A percentile compares a stretch with the other conserved stretches of the same genome.
phyloP scores from a whole-genome alignment of 2,329 filamentous ascomycete species.

The Mariannaea sp. region DNA sequence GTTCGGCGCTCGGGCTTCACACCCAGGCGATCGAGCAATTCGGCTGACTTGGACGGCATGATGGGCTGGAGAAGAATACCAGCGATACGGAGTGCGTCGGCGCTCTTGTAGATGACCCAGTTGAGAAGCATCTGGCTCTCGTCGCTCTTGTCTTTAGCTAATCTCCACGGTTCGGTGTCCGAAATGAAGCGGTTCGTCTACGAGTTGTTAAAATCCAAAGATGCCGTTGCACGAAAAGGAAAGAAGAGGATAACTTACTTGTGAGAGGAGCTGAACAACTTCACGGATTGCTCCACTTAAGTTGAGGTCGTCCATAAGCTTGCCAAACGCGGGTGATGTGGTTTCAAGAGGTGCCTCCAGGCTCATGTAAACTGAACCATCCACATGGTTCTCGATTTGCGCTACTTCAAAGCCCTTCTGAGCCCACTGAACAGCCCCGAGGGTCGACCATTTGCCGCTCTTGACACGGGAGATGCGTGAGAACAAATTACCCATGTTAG shows the following conservation, averaged over 20 bases:
- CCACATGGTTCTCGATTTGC: not conserved
- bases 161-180: slow-evolving; percentile 69
- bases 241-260: slow-evolving; percentile 48
- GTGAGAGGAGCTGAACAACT: slow-evolving; percentile 65
- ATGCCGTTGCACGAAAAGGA: not conserved
- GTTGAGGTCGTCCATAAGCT: slow-evolving; percentile 66
- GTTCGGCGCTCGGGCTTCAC: slow-evolving; percentile 67
- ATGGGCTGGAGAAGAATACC: slow-evolving; percentile 89
- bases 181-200: slow-evolving; percentile 58
- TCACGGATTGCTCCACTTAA: slow-evolving; percentile 67
- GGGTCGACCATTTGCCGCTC: slow-evolving; percentile 65
- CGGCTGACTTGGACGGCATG: slow-evolving; percentile 77
- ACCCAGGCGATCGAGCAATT: slow-evolving; percentile 77
- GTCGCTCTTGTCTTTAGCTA: slow-evolving; percentile 47
- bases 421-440: slow-evolving; percentile 55
- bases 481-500: slow-evolving; percentile 79
- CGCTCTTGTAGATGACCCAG: slow-evolving; percentile 68
- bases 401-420: slow-evolving; percentile 35
- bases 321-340: slow-evolving; percentile 42
- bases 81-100: slow-evolving; percentile 77
- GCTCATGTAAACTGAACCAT: slow-evolving; percentile 32
- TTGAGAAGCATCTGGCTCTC: slow-evolving; percentile 52
- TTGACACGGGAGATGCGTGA: slow-evolving; percentile 71
- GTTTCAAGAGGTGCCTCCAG: slow-evolving; percentile 33
- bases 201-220: slow-evolving; percentile 18